These are phyloP conservation scores for Stachybotrys elegans DNA, from an alignment of 2,329 filamentous ascomycete genomes.

Conservation along the genomic window DNA sequence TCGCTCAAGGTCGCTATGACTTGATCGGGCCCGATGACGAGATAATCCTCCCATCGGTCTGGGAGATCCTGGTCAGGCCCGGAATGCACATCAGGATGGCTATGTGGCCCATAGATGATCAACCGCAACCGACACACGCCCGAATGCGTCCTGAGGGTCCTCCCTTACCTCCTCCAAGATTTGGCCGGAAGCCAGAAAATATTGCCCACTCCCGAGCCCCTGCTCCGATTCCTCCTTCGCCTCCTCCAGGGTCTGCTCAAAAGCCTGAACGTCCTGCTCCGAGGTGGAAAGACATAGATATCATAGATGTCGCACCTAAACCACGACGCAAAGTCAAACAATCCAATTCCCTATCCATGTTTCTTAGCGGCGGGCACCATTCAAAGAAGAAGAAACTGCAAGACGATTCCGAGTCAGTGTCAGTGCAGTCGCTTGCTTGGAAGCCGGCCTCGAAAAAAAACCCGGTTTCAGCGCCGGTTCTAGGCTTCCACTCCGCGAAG, in stretches of 20 bases:
- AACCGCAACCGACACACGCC: background rate
- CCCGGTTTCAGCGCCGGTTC: no score
- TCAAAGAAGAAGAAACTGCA: no score
- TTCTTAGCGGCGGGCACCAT: no score
- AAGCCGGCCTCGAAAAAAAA: no score
- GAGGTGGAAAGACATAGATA: no score
- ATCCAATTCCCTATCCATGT: no score
- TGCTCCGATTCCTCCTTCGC: background rate
- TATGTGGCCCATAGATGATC: conserved; percentile 46
- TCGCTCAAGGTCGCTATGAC: conserved; percentile 69
- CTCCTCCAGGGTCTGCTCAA: background rate
- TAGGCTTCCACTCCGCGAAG: no score
- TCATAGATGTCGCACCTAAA: no score
- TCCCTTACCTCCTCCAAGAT: background rate
- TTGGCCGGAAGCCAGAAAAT: background rate
- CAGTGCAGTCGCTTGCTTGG: no score
- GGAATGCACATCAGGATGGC: conserved; percentile 45
- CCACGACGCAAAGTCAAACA: no score
- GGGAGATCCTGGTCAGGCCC: conserved; percentile 70
- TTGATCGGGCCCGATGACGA: conserved; percentile 69
- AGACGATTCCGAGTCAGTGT: no score
- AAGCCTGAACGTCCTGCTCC: background rate
- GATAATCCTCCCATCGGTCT: conserved; percentile 67
- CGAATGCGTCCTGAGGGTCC: no score
- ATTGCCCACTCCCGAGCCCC: background rate